Evolutionary conservation across 495 filamentous ascomycete species (phyloP), one percentile per base, ranked within the genome.

Genomic region (Thozetella sp.): DNA sequence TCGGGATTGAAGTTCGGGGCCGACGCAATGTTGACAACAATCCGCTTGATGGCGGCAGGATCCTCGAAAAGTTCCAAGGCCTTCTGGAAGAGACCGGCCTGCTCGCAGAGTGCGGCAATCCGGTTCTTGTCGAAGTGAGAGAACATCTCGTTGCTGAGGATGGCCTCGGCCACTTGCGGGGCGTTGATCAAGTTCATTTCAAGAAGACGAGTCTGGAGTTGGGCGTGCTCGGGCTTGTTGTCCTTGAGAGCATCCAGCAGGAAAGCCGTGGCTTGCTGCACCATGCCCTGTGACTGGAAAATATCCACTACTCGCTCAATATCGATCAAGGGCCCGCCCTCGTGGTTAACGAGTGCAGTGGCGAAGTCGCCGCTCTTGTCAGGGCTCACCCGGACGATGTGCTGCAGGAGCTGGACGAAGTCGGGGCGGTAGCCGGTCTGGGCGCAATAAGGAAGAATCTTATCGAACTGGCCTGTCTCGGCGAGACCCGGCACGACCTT

Each of bases 171-270:
- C 53, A 99, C 95, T 72, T 98, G 96, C 12, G 95, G 93, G 0
- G 96, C 96, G 67, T 96, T 94, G 72, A 94, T 74, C 58, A 99
- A 80, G 72, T 99, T 99, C 93, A 99, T 98, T 82, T 99, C 95
- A 50, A 99, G 79, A 22, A 99, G 81, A 56, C 93, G 88, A 34
- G 95, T 99, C 74, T 99, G 95, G 51, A 98, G 81, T 63, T 93
- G 86, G 50, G 87, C 94, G 60, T 99, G 93, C 72, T 98, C 96
- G 3, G 93, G 94, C 65, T 89, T 89, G 79, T 99, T 97, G 56
- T 91, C 90, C 74, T 95, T 92, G 48, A 99, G 81, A 17, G 92
- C 93, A 72, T 98, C 96, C 23, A 99, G 83, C 30, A 99, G 78
- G 86, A 99, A 98, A 20, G 94, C 93, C 9, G 95, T 99, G 10